phyloP scores from a whole-genome alignment of 495 filamentous ascomycete genomes.

The Penicillium antarcticum region DNA sequence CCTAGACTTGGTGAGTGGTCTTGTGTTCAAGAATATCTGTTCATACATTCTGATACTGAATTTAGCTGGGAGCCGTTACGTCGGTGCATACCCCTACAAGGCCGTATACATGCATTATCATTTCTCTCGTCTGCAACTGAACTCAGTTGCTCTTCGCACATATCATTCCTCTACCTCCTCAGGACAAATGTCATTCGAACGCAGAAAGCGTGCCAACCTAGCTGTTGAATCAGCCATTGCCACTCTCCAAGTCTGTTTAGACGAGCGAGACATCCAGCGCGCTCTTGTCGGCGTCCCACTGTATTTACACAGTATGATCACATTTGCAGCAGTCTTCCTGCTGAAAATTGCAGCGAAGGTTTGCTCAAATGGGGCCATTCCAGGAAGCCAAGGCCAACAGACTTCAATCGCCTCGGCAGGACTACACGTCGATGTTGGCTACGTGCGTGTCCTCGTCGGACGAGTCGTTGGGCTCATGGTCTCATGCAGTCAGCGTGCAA shows the following conservation, averaged over 20 bases:
- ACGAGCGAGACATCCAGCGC: conserved; percentile 49
- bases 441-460: conserved; percentile 44
- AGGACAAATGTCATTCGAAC: conserved; percentile 47
- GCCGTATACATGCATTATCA: conserved; percentile 51
- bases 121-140: conserved; percentile 55
- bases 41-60: background rate
- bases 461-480: conserved; percentile 47
- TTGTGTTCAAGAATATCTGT: too few species aligned
- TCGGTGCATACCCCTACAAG: conserved; percentile 53
- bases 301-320: conserved; percentile 57
- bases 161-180: conserved; percentile 47
- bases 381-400: conserved; percentile 22
- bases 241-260: conserved; percentile 46
- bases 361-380: conserved; percentile 30
- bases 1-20: conserved; percentile 43
- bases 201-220: conserved; percentile 50
- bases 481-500: conserved; percentile 45
- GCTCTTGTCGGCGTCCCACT: conserved; percentile 50
- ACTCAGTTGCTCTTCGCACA: conserved; percentile 55
- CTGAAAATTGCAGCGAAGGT: conserved; percentile 49
- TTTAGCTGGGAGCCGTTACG: conserved; percentile 45
- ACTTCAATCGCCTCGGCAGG: conserved; percentile 48
- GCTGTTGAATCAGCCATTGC: conserved; percentile 53
- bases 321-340: conserved; percentile 53
- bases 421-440: conserved; percentile 35